Evolutionary conservation across 441 rosid species (phyloP).

Genomic region (Eruca vesicaria): DNA sequence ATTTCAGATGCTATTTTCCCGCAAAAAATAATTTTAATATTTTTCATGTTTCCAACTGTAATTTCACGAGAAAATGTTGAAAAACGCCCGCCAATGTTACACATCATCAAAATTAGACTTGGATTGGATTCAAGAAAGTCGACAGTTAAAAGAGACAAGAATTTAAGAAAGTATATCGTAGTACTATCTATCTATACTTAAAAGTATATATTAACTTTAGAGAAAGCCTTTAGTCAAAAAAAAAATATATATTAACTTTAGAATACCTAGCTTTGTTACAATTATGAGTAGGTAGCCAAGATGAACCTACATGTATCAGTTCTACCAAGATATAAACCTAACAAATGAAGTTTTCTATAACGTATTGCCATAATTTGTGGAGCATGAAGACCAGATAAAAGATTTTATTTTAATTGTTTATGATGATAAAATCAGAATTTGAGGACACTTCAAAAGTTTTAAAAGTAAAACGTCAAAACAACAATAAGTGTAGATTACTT

Average conservation of each 20-base stretch:
- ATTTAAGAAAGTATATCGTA: background rate
- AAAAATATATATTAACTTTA: background rate
- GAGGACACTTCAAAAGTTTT: constrained; percentile 1
- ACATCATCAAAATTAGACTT: background rate
- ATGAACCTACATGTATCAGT: constrained; percentile 29
- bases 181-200: background rate
- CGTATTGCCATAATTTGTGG: constrained; percentile 19
- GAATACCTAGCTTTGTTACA: background rate
- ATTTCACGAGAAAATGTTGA: background rate
- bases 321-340: constrained; percentile 30
- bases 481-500: constrained; percentile 24
- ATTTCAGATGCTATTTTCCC: background rate
- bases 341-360: background rate
- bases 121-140: constrained; percentile 12
- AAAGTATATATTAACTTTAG: background rate
- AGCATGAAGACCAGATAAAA: constrained; percentile 2
- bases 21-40: background rate
- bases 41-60: background rate
- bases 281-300: constrained; percentile 32
- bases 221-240: too few relatives aligned
- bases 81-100: constrained; percentile 1
- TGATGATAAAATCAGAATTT: background rate
- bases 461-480: constrained; percentile 21
- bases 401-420: background rate
- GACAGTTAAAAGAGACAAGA: constrained; percentile 20